These are phyloP conservation scores for Blastobotrys capitulatus DNA, from an alignment of 1,139 yeast genomes.

Conservation along the genomic window DNA sequence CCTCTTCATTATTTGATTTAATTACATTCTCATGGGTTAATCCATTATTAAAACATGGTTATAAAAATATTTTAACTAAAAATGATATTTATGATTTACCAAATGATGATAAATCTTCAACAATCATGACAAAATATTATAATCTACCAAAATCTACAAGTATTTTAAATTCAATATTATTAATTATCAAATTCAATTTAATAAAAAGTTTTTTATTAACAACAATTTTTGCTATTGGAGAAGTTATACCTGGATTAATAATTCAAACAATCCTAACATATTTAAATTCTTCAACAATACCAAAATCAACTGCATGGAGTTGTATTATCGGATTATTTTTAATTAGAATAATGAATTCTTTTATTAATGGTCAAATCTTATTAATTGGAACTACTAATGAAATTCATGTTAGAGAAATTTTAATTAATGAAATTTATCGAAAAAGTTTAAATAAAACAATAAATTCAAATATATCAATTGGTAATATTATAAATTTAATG, in stretches of 20 bases:
- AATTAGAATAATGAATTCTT: neutral
- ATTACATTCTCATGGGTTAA: neutral
- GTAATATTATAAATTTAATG: slow-evolving; percentile 91
- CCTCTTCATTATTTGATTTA: neutral
- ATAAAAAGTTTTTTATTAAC: neutral
- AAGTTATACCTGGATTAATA: slow-evolving; percentile 51
- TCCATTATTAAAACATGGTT: neutral
- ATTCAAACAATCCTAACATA: slow-evolving; percentile 7
- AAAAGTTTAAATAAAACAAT: slow-evolving; percentile 90
- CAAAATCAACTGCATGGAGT: slow-evolving; percentile 49
- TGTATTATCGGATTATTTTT: slow-evolving; percentile 5
- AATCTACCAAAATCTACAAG: no score
- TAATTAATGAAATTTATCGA: slow-evolving; percentile 78
- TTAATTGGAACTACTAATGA: slow-evolving; percentile 85
- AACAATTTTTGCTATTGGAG: slow-evolving; percentile 33
- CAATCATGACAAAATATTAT: no score
- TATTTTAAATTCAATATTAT: no score
- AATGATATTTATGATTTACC: neutral
- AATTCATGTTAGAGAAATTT: slow-evolving; percentile 74
- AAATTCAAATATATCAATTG: slow-evolving; percentile 57
- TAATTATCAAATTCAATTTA: no score
- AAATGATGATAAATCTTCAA: neutral
- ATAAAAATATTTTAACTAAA: neutral
- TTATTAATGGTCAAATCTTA: slow-evolving; percentile 28
- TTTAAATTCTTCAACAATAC: slow-evolving; percentile 66